Evolutionary conservation across 2,329 filamentous ascomycete species (phyloP).

Genomic region (Aspergillus neoniger): DNA sequence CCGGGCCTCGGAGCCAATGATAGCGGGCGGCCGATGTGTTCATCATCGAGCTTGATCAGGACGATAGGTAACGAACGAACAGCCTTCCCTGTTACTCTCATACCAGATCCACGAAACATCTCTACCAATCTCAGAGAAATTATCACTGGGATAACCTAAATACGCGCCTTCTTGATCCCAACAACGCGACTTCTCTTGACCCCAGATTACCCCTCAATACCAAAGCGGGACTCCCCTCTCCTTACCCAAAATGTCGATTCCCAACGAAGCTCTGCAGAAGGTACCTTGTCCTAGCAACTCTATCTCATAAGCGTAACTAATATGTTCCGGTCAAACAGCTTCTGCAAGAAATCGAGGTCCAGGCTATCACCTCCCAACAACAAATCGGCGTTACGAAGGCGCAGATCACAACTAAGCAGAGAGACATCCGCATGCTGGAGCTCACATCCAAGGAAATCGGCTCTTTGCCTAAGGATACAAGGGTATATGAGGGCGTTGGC

Average conservation of each 20-base stretch:
- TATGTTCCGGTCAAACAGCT: constrained; percentile 57
- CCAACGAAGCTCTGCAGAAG: constrained; percentile 92
- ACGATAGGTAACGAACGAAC: neutral
- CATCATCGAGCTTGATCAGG: constrained; percentile 9
- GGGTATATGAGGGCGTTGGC: constrained; percentile 90
- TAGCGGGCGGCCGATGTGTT: constrained; percentile 13
- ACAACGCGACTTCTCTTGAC: neutral
- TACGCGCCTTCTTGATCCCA: neutral
- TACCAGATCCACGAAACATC: neutral
- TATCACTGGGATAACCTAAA: neutral
- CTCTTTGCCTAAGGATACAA: constrained; percentile 72
- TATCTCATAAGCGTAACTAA: constrained; percentile 7
- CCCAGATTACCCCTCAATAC: constrained; percentile 8
- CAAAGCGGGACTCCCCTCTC: constrained; percentile 7
- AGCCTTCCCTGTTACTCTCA: neutral
- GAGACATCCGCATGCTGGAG: constrained; percentile 84
- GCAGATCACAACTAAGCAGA: constrained; percentile 81
- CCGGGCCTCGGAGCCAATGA: constrained; percentile 15
- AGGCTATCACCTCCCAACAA: constrained; percentile 84
- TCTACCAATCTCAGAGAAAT: neutral
- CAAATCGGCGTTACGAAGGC: constrained; percentile 84
- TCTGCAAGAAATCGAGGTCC: constrained; percentile 89
- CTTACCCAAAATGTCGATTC: constrained; percentile 73
- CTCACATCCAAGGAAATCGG: constrained; percentile 81
- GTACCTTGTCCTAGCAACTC: constrained; percentile 49